Base-by-base conservation (phyloP, 306 rosid species). In the Psophocarpus tetragonolobus region DNA sequence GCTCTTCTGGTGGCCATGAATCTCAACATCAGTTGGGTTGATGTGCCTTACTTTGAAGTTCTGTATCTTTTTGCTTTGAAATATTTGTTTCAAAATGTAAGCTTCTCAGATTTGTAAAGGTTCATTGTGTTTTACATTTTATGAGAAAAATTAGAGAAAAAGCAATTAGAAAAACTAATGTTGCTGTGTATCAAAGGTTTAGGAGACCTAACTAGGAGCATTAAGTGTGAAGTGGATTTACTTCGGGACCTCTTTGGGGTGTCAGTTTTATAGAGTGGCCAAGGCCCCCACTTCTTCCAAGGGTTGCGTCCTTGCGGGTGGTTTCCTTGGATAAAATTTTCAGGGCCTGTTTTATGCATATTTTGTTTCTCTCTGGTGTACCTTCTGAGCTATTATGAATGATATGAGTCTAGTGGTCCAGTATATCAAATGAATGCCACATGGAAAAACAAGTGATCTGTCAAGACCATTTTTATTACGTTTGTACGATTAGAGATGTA, bases 1-100 rank as follows among this genome's bases (percentile, higher is more conserved):
- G 57, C 74, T 84, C 85, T 66, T 66, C 85, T 48, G 65, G 41
- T 45, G 63, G 80, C 13, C 58, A 20, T 51, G 13, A 18, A 51
- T 51, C 58, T 51, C 58, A 51, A 51, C 27, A 0, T n/a, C 3
- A 15, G 27, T 36, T 74, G 5, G 82, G 83, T 8, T 85, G 48
- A 42, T 13, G 54, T 15, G 54, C 54, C 51, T 47, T 1, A 15
- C n/a, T 21, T 47, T 47, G 54, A 15, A 47, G 54, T 47, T 47
- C 21, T 4, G 20, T 15, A 45, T 3, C 4, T 45, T 45, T 45
- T 45, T 4, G 20, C 47, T 41, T 15, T 4, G 51, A 4, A 0
- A 0, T 15, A 17, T 48, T 50, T 50, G 57, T 18, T 50, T 50
- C 0, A 12, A 50, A 18, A 7, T 6, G 57, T 50, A 6, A 0